These are phyloP conservation scores for Blastobotrys arbuscula DNA, from an alignment of 1,139 yeast species.

Conservation along the genomic window DNA sequence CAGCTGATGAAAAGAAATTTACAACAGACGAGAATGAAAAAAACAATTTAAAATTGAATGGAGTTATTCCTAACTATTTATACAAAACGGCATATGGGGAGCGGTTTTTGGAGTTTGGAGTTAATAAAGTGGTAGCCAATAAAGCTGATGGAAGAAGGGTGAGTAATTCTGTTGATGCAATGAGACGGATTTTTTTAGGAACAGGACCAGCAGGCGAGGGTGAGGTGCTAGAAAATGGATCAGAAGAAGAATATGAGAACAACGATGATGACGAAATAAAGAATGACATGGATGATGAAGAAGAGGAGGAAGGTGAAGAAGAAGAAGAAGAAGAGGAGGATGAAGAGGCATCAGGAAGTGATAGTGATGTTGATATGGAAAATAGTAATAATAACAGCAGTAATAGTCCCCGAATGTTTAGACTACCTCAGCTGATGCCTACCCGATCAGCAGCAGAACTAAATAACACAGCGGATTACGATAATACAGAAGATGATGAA, in stretches of 20 bases:
- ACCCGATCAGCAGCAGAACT: conserved; percentile 25
- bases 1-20: background rate
- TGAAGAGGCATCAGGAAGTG: background rate
- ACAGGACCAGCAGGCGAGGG: background rate
- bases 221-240: background rate
- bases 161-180: too few species aligned
- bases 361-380: conserved; percentile 12
- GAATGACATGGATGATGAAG: background rate
- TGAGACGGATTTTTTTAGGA: too few species aligned
- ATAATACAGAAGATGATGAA: background rate
- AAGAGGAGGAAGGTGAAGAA: background rate
- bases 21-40: too few species aligned
- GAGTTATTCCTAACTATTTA: conserved; percentile 23
- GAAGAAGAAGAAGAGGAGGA: background rate
- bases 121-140: background rate
- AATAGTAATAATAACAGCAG: conserved; percentile 1
- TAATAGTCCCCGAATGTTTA: conserved; percentile 14
- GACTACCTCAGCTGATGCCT: conserved; percentile 26
- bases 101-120: conserved; percentile 17
- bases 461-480: conserved; percentile 15
- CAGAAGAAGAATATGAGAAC: background rate
- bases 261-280: background rate
- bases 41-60: too few species aligned
- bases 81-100: conserved; percentile 28
- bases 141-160: too few species aligned